These are phyloP conservation scores for Raffaelea arxii DNA, from an alignment of 2,329 filamentous ascomycete genomes.

Conservation along the genomic window DNA sequence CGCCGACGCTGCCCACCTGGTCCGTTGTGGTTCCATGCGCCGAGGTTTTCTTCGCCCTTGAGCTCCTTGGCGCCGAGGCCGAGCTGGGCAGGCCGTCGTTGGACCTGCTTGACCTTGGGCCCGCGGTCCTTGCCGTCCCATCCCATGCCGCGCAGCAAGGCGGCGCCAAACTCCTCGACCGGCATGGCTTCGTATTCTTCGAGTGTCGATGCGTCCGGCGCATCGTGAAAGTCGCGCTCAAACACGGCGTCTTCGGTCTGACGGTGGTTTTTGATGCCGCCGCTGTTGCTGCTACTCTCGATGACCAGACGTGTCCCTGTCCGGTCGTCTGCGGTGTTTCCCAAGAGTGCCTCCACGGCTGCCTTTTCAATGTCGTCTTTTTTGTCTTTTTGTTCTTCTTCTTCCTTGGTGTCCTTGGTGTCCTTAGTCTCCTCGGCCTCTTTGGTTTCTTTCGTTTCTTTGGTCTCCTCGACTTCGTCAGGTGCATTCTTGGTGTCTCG, in stretches of 20 bases:
- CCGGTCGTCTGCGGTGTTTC: conserved; percentile 5
- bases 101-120: conserved; percentile 52
- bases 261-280: too few species aligned
- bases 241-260: conserved; percentile 61
- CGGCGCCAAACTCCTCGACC: conserved; percentile 89
- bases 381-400: neutral
- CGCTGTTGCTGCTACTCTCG: conserved; percentile 21
- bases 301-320: conserved; percentile 11
- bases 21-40: conserved; percentile 15
- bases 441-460: neutral
- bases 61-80: conserved; percentile 58
- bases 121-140: conserved; percentile 66
- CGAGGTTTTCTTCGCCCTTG: conserved; percentile 15
- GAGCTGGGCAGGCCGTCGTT: conserved; percentile 67
- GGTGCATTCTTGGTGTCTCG: neutral
- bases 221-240: conserved; percentile 55
- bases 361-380: conserved; percentile 8
- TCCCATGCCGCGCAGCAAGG: conserved; percentile 85
- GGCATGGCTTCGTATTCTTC: conserved; percentile 84
- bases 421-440: neutral
- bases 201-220: conserved; percentile 66
- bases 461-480: neutral
- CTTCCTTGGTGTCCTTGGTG: neutral
- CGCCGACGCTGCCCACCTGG: neutral
- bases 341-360: conserved; percentile 14